phyloP scores from a whole-genome alignment of 768 basidiomycete species.

The Roridomyces roridus region DNA sequence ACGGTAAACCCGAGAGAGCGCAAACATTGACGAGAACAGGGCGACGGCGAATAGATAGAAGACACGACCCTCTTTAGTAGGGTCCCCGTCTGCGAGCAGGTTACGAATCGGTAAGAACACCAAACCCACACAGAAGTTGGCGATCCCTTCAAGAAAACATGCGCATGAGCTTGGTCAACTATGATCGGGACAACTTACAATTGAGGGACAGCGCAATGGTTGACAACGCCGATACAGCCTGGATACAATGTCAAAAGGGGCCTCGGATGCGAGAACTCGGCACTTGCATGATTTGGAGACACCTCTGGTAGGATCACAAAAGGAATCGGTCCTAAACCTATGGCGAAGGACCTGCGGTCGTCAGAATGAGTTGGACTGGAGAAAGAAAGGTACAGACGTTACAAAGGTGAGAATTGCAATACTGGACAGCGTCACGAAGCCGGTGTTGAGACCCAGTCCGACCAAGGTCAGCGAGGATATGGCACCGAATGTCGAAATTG shows the following conservation, averaged over 20 bases:
- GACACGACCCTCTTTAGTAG: slow-evolving; percentile 78
- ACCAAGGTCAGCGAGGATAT: slow-evolving; percentile 68
- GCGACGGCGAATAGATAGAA: slow-evolving; percentile 84
- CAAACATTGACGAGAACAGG: slow-evolving; percentile 48
- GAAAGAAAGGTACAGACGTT: slow-evolving; percentile 54
- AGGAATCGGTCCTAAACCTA: slow-evolving; percentile 91
- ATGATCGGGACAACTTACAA: slow-evolving; percentile 48
- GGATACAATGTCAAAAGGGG: slow-evolving; percentile 12
- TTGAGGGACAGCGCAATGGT: slow-evolving; percentile 77
- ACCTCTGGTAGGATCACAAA: slow-evolving; percentile 94
- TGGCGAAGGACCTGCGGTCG: slow-evolving; percentile 74
- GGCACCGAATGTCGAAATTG: slow-evolving; percentile 69
- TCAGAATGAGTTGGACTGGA: neutral
- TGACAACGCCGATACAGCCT: slow-evolving; percentile 85
- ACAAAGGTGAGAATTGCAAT: slow-evolving; percentile 81
- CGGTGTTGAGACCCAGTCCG: slow-evolving; percentile 73
- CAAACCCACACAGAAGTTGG: slow-evolving; percentile 86
- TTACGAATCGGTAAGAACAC: slow-evolving; percentile 86
- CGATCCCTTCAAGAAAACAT: slow-evolving; percentile 62
- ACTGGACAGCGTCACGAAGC: slow-evolving; percentile 66
- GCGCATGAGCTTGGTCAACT: neutral
- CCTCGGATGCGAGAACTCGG: neutral
- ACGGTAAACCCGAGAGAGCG: slow-evolving; percentile 46
- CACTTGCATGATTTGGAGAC: slow-evolving; percentile 75
- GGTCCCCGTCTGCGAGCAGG: slow-evolving; percentile 65